These are phyloP conservation scores for Rubroboletus satanas DNA, from an alignment of 768 basidiomycete genomes.

Conservation along the genomic window DNA sequence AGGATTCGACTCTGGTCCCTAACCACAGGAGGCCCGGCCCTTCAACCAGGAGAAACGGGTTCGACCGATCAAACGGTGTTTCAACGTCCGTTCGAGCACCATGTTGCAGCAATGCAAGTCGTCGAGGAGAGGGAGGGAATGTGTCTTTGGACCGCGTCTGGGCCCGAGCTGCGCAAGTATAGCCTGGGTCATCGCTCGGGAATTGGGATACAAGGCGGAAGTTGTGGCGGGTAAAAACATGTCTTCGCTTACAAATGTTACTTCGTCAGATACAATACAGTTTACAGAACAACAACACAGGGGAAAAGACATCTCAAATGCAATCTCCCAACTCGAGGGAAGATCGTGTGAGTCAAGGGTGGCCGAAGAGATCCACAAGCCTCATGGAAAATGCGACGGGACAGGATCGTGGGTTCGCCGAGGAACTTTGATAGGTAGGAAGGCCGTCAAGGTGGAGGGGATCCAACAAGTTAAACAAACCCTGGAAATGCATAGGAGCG, in stretches of 20 bases:
- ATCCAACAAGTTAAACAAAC: not conserved
- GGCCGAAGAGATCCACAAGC: conserved; percentile 14
- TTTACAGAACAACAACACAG: conserved; percentile 12
- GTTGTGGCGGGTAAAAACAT: not conserved
- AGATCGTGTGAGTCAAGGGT: not conserved
- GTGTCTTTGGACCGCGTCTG: conserved; percentile 53
- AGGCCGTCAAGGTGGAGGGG: not conserved
- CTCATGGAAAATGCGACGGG: conserved; percentile 22
- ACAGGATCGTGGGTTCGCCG: conserved; percentile 4
- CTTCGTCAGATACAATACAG: conserved; percentile 3
- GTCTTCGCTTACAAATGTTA: not conserved
- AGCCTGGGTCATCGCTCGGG: conserved; percentile 42
- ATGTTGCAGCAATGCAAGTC: conserved; percentile 49
- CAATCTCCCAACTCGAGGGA: not conserved
- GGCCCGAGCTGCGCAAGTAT: conserved; percentile 44
- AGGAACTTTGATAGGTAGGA: not conserved
- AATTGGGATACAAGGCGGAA: not conserved
- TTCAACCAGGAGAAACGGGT: conserved; percentile 12
- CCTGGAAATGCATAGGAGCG: not conserved
- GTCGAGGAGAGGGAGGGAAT: conserved; percentile 38
- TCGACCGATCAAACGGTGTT: conserved; percentile 26
- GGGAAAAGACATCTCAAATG: not conserved
- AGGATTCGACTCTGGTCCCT: conserved; percentile 70
- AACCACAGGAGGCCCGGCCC: conserved; percentile 40
- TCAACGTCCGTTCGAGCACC: conserved; percentile 34